These are phyloP conservation scores for Phytophthora palmivora DNA, from an alignment of 352 stramenopile genomes.

Conservation along the genomic window DNA sequence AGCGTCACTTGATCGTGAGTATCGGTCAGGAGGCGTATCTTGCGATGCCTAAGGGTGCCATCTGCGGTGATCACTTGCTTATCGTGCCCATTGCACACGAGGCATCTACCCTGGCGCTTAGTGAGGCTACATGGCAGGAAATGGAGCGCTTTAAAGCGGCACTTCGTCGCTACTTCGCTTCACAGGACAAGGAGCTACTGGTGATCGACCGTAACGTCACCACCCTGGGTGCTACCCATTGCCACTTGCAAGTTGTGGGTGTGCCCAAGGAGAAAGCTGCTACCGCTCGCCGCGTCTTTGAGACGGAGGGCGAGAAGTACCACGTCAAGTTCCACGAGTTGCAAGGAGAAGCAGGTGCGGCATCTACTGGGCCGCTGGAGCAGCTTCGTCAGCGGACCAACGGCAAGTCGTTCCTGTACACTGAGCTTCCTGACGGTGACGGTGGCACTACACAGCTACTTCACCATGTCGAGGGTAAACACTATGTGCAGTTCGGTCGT, in stretches of 20 bases:
- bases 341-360: constrained; percentile 2
- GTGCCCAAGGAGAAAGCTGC: constrained; percentile 58
- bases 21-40: constrained; percentile 84
- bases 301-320: constrained; percentile 76
- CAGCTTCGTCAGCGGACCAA: constrained; percentile 47
- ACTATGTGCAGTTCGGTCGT: constrained; percentile 87
- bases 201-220: constrained; percentile 83
- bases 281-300: constrained; percentile 52
- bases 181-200: constrained; percentile 74
- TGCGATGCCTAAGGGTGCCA: constrained; percentile 82
- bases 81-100: constrained; percentile 86
- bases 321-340: constrained; percentile 73
- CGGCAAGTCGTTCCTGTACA: constrained; percentile 71
- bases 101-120: constrained; percentile 61
- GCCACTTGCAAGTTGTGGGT: constrained; percentile 76
- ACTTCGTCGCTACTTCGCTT: constrained; percentile 65
- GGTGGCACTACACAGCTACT: constrained; percentile 50
- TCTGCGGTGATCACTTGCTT: constrained; percentile 77
- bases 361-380: constrained; percentile 36
- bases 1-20: constrained; percentile 85
- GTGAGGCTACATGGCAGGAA: constrained; percentile 46
- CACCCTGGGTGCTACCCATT: constrained; percentile 76
- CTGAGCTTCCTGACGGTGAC: constrained; percentile 60
- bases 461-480: constrained; percentile 74
- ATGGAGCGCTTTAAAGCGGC: constrained; percentile 75